Conservation (phyloP, 2,329 filamentous ascomycete species). For the Samsoniella hepiali region DNA sequence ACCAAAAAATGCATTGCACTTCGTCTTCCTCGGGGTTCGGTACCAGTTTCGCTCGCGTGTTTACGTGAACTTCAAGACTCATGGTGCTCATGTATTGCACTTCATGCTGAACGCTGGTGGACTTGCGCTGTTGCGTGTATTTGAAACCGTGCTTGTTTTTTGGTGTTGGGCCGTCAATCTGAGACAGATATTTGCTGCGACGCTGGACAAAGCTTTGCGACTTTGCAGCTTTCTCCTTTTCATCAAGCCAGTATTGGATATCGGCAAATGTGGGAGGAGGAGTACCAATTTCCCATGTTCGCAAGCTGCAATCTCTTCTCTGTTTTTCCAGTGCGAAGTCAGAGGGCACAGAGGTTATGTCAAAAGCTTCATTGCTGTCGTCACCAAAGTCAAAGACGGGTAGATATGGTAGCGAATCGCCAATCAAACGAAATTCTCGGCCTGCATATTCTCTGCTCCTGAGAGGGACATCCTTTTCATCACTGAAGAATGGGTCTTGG, state of each 20-base stretch:
- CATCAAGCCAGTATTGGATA: slow-evolving; percentile 44
- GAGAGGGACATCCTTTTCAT: slow-evolving; percentile 77
- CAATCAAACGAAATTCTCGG: slow-evolving; percentile 74
- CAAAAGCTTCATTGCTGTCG: neutral
- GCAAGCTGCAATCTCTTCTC: slow-evolving; percentile 36
- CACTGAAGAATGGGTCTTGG: slow-evolving; percentile 80
- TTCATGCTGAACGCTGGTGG: slow-evolving; percentile 76
- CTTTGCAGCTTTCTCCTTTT: slow-evolving; percentile 11
- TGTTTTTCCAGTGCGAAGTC: slow-evolving; percentile 7
- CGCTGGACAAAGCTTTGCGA: slow-evolving; percentile 25
- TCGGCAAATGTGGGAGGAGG: slow-evolving; percentile 68
- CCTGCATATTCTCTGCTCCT: slow-evolving; percentile 80
- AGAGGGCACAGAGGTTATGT: neutral
- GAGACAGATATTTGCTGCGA: slow-evolving; percentile 57
- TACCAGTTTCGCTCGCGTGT: slow-evolving; percentile 73
- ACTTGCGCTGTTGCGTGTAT: slow-evolving; percentile 73
- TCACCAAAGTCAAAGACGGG: slow-evolving; percentile 70
- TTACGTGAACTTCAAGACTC: slow-evolving; percentile 90
- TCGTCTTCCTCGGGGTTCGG: slow-evolving; percentile 91
- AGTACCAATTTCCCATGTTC: slow-evolving; percentile 72
- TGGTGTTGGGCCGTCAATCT: slow-evolving; percentile 86
- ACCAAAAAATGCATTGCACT: slow-evolving; percentile 87
- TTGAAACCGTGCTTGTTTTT: slow-evolving; percentile 79
- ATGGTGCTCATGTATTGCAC: slow-evolving; percentile 94
- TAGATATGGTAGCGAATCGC: slow-evolving; percentile 73